Conservation (phyloP, 805 yeast species). For the Saccharomycopsis olivae region DNA sequence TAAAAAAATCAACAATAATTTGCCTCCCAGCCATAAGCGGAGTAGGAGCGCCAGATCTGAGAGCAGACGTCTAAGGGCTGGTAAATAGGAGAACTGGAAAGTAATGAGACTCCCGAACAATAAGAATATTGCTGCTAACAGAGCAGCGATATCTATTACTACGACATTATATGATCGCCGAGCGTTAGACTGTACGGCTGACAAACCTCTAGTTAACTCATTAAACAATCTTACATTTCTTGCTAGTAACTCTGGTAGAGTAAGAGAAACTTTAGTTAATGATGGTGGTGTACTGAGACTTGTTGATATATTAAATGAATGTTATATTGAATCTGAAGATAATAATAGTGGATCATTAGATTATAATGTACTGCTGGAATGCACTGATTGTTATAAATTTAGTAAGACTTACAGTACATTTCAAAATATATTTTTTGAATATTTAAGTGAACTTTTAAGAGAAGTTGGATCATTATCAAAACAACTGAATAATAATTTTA, state of each 20-base stretch:
- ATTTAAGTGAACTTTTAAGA: conserved; percentile 5
- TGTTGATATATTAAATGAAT: conserved; percentile 76
- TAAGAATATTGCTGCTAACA: conserved; percentile 64
- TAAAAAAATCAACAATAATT: too few species aligned
- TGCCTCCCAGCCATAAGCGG: too few species aligned
- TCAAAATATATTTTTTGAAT: conserved; percentile 7
- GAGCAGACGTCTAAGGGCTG: too few species aligned
- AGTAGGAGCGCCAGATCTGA: too few species aligned
- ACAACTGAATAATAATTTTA: background rate
- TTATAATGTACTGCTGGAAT: background rate
- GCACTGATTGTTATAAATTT: background rate
- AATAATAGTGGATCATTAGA: background rate
- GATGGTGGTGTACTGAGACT: conserved; percentile 92
- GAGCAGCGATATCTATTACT: conserved; percentile 88
- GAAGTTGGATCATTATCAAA: background rate
- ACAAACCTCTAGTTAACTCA: conserved; percentile 84
- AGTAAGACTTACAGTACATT: conserved; percentile 1
- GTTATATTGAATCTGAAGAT: conserved; percentile 32
- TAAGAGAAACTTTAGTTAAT: conserved; percentile 74
- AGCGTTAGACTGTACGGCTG: conserved; percentile 84
- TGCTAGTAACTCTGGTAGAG: conserved; percentile 77
- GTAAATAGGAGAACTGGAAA: too few species aligned
- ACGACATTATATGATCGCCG: conserved; percentile 84
- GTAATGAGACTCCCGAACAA: conserved; percentile 94
- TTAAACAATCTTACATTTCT: conserved; percentile 82